Percentiles rank a stretch among this genome's conserved stretches.
These are phyloP conservation scores for Mallotus nudiflorus DNA, from an alignment of 345 rosid genomes.

Conservation along the genomic window DNA sequence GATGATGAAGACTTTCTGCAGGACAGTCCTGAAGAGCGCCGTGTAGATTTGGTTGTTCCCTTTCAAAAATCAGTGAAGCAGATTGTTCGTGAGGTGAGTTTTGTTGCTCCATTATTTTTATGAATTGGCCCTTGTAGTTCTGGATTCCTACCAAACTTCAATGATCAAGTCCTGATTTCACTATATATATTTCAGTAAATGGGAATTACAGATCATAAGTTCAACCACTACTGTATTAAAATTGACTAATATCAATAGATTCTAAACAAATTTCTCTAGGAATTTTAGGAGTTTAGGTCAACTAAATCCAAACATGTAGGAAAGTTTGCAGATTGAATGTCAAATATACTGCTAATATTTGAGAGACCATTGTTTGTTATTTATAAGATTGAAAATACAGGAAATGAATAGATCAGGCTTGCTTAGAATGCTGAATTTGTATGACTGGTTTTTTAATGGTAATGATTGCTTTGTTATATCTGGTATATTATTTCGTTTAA, in stretches of 20 bases:
- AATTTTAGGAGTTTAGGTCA: too few relatives aligned
- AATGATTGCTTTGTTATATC: not conserved
- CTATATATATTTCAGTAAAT: not conserved
- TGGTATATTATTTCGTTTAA: not conserved
- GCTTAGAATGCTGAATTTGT: not conserved
- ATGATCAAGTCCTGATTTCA: not conserved
- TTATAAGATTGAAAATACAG: not conserved
- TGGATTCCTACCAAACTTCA: not conserved
- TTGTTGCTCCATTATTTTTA: not conserved
- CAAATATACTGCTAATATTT: too few relatives aligned
- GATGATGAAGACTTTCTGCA: slow-evolving; percentile 71
- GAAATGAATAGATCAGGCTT: not conserved
- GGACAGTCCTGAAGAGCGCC: slow-evolving; percentile 46
- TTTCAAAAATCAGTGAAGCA: slow-evolving; percentile 86
- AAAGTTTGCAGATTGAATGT: too few relatives aligned
- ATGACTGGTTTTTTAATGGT: not conserved
- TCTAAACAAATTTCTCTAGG: not conserved
- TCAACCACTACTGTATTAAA: not conserved
- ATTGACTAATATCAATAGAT: not conserved
- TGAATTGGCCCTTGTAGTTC: not conserved
- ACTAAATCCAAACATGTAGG: too few relatives aligned
- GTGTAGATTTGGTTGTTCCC: slow-evolving; percentile 69
- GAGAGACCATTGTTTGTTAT: not conserved
- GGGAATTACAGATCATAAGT: not conserved
- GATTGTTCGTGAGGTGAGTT: slow-evolving; percentile 79